Evolutionary conservation across 768 basidiomycete species (phyloP), one percentile per base, ranked within the genome.

Genomic region (Kwoniella botswanensis): DNA sequence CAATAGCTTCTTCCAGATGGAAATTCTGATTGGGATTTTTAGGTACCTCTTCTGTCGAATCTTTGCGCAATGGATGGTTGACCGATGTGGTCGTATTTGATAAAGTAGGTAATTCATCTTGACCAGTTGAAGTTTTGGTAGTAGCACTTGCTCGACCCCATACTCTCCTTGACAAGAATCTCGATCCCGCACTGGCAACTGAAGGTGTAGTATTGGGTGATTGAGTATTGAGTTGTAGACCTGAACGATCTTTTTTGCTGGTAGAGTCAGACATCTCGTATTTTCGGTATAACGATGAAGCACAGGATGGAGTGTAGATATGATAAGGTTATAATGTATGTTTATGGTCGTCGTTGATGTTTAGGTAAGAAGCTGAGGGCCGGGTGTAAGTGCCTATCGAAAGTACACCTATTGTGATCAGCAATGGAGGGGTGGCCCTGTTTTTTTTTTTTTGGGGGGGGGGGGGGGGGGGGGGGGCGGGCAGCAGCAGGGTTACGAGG

Each of bases 1-100:
- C 41, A n/a, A 71, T 71, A 22, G 70, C 70, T 57, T 66, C 70
- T 21, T 71, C 70, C 4, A 71, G 59, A 42, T 71, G 70, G 59
- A 71, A 70, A 10, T 21, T 53, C 0, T 61, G 67, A 13, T 43
- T 61, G 15, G 67, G 67, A 12, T 29, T 17, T 43, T 70, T 70
- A 15, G 21, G 6, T 15, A 56, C 18, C 10, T 68, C 67, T 12
- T 68, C 67, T 0, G 67, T 35, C 3, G 67, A 68, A 24, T 55
- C 67, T 35, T 68, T 61, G 9, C 63, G 54, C 15, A 57, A 11
- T 11, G 65, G 57, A 15, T 55, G 55, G 11, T n/a, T 44, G 13
- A 52, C 2, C 4, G 52, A n/a, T 35, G 43, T 21, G 15, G 10
- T 24, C 43, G 63, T 17, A 29, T 42, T 65, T 35, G 63, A 17